Conservation (phyloP, 768 basidiomycete genomes). For the Lentinula edodes region DNA sequence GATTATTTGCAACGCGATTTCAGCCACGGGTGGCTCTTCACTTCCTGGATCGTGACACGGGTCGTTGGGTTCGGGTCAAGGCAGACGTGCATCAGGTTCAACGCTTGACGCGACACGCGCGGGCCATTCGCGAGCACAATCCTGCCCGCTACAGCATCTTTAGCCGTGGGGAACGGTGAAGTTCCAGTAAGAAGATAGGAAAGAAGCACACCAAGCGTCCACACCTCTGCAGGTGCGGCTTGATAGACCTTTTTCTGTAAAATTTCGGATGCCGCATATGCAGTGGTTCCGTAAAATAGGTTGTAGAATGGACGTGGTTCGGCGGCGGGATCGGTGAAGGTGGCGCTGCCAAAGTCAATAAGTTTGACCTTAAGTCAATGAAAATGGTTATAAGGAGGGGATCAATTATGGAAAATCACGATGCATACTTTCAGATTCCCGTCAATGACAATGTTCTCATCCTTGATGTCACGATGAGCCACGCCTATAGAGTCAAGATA, state of each 20-base stretch:
- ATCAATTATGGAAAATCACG: not conserved
- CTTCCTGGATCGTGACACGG: slow-evolving; percentile 76
- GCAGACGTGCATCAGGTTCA: slow-evolving; percentile 69
- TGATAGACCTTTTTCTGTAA: slow-evolving; percentile 84
- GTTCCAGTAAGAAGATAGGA: slow-evolving; percentile 91
- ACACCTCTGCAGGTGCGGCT: slow-evolving; percentile 92
- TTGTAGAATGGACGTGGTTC: slow-evolving; percentile 63
- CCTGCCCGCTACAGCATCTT: slow-evolving; percentile 66
- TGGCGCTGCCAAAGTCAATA: slow-evolving; percentile 93
- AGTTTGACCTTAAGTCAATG: slow-evolving; percentile 66
- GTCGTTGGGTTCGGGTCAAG: slow-evolving; percentile 78
- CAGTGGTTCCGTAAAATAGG: slow-evolving; percentile 89
- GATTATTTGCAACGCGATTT: slow-evolving; percentile 11
- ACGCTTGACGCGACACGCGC: slow-evolving; percentile 39
- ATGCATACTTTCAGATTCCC: slow-evolving; percentile 55
- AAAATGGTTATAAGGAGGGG: not conserved
- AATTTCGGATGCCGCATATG: slow-evolving; percentile 94
- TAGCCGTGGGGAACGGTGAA: slow-evolving; percentile 87
- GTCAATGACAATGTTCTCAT: slow-evolving; percentile 88
- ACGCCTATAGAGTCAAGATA: slow-evolving; percentile 82
- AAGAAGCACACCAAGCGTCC: slow-evolving; percentile 93
- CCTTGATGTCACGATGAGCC: slow-evolving; percentile 94
- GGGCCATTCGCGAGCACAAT: slow-evolving; percentile 45
- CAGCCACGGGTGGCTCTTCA: slow-evolving; percentile 85
- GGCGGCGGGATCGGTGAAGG: slow-evolving; percentile 58